Evolutionary conservation across 2,329 filamentous ascomycete species (phyloP).

Genomic region (Erysiphe pulchra): DNA sequence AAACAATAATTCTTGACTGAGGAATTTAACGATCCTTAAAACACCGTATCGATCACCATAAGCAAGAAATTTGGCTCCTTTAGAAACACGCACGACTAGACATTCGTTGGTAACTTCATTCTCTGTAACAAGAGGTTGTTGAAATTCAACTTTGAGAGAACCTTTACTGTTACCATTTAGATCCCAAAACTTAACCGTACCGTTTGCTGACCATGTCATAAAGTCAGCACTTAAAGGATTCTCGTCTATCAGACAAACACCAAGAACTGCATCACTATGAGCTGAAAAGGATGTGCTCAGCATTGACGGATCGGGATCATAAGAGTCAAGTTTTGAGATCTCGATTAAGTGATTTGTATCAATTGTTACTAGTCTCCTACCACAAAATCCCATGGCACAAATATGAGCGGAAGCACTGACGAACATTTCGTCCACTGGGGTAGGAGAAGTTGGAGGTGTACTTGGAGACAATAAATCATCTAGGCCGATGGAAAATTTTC

Average conservation of each 20-base stretch:
- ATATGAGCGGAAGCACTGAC: conserved; percentile 17
- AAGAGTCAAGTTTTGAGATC: conserved; percentile 17
- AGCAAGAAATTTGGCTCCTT: conserved; percentile 40
- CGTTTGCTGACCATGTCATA: conserved; percentile 69
- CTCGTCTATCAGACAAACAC: conserved; percentile 39
- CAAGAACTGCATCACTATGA: conserved; percentile 40
- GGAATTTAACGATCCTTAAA: conserved; percentile 38
- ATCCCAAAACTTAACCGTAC: conserved; percentile 64
- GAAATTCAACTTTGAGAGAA: conserved; percentile 40
- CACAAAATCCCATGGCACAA: conserved; percentile 42
- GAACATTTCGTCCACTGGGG: conserved; percentile 4
- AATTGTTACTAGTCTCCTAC: conserved; percentile 43
- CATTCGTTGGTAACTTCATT: conserved; percentile 30
- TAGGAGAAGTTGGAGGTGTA: conserved; percentile 12
- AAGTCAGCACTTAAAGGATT: conserved; percentile 45
- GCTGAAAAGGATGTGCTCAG: conserved; percentile 30
- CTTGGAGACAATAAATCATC: conserved; percentile 14
- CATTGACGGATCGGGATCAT: conserved; percentile 13
- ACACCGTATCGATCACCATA: conserved; percentile 74
- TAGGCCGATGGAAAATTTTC: conserved; percentile 24
- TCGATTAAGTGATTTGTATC: conserved; percentile 54
- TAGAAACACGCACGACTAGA: conserved; percentile 31
- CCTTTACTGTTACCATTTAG: conserved; percentile 40
- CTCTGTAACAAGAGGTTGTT: conserved; percentile 28
- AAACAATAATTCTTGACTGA: conserved; percentile 32